Evolutionary conservation across 192 early-diverging fungal genomes (phyloP).

Genomic region (Coemansia sp.): DNA sequence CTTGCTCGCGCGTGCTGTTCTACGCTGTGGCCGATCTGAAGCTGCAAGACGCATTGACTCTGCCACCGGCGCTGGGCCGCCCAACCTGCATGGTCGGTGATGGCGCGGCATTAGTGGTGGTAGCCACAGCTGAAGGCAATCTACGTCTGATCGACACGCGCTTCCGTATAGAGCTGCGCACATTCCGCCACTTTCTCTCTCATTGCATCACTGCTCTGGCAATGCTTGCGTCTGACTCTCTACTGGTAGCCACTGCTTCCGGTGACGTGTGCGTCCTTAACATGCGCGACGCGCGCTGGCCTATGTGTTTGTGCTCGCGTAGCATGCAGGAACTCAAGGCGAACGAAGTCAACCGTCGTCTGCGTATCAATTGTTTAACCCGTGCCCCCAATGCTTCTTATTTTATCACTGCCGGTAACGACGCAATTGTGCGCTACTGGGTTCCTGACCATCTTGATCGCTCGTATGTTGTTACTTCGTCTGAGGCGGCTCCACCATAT

Average conservation of each 20-base stretch:
- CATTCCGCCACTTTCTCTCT: constrained; percentile 27
- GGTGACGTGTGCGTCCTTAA: constrained; percentile 36
- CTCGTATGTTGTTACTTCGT: constrained; percentile 70
- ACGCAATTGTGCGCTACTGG: constrained; percentile 88
- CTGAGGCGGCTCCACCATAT: constrained; percentile 25
- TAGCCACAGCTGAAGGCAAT: constrained; percentile 33
- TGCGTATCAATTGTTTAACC: constrained; percentile 63
- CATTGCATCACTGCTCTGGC: constrained; percentile 28
- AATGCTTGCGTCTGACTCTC: constrained; percentile 17
- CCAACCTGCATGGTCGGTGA: constrained; percentile 25
- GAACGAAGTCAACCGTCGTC: constrained; percentile 55
- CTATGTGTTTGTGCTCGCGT: constrained; percentile 55
- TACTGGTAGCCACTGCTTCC: constrained; percentile 34
- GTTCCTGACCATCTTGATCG: constrained; percentile 66
- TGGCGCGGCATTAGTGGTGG: constrained; percentile 15
- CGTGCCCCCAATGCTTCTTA: constrained; percentile 57
- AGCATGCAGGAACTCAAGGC: constrained; percentile 58
- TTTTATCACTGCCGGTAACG: constrained; percentile 77
- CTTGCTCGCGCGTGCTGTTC: constrained; percentile 45
- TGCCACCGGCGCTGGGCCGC: constrained; percentile 22
- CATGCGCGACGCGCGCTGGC: constrained; percentile 44
- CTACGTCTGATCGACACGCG: constrained; percentile 36
- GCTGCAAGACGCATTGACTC: constrained; percentile 14
- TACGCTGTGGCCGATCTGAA: constrained; percentile 16
- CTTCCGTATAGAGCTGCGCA: constrained; percentile 40